Base-by-base conservation (phyloP, 2,329 filamentous ascomycete species). In the Seiridium cupressi region DNA sequence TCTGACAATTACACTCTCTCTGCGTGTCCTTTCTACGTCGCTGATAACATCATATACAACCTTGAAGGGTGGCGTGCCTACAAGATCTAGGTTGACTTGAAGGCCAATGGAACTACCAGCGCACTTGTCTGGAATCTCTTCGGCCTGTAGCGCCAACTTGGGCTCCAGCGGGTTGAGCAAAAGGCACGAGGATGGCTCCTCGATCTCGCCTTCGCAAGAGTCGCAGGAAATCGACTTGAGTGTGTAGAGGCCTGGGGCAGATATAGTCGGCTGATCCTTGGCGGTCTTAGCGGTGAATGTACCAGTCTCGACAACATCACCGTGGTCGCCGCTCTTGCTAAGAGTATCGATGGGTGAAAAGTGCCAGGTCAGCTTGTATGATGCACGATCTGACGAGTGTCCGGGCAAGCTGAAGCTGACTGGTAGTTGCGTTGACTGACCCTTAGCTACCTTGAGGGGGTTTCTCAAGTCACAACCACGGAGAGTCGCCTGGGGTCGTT, bases 101-200 rank as follows among this genome's bases (percentile, higher is more conserved):
- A 99, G 83, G 46, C 95, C 95, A 63, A 99, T 91, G 0, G 95
- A 92, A 70, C 93, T 97, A 53, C 93, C 93, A 42, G 93, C 94
- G 73, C 95, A 99, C 72, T 96, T 96, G 74, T 99, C 95, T 57
- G 92, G 90, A 48, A 99, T 93, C 63, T 93, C 89, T 67, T 96
- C 90, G 5, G 87, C 83, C 38, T 84, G 84, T 55, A 99, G 79
- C 4, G 85, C 81, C 60, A 99, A 74, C 59, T 89, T 86, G 8
- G 95, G 95, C 75, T 97, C 89, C 0, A 95, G 89, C 4, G 95
- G 95, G 65, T 98, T 99, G 65, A 96, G 83, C 58, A 99, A 79
- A 61, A 97, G 81, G 73, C 94, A 98, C n/a, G 93, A 95, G 2
- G 94, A 91, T 35, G 95, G 95, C 73, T 99, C 95, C 64, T 94